Base-by-base conservation (phyloP, 257 asterid species). In the Primulina huaijiensis region DNA sequence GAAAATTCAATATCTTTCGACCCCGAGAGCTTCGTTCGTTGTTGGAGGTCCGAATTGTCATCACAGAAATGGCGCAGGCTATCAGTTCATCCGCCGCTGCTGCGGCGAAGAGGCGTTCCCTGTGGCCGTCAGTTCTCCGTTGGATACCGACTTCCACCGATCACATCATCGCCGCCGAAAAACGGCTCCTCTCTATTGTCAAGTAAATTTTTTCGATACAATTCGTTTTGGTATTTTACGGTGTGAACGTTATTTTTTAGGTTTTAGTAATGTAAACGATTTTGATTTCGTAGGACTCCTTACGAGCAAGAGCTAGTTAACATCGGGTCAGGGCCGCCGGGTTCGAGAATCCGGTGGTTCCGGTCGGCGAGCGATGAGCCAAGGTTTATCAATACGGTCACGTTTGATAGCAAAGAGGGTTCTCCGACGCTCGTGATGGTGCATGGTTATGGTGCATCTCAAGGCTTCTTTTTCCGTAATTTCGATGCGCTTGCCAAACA, bases 121-220 rank as follows among this genome's bases (percentile, higher is more conserved):
- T 80, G 2, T 90, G 97, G 99, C 95, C 96, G 4, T 72, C 89
- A 7, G 34, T 78, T 34, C 79, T 90, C 55, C 95, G 97, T 1
- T 93, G 99, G 99, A 80, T 87, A 62, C 97, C 99, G 14, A 87
- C 99, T 75, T 93, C 99, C 70, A 85, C 96, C 78, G 94, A 89
- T 43, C 96, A 83, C 80, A 85, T 90, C 86, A 87, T 93, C 78
- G 87, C 87, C 60, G 83, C 99, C 25, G 99, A 93, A 55, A 89
- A 87, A 20, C 96, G 96, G 30, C 96, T 93, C 23, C 97, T 93
- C 40, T 90, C 97, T 53, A 63, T 86, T 23, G 78, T 83, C 82
- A 86, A 80, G 91, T 86, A 76, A 31, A 43, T 11, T 11, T 43
- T 12, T 43, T 43, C 53, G 3, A 12, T 3, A 43, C 8, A 10